Conservation (phyloP, 2,329 filamentous ascomycete genomes). For the Arachnomyces sp. region DNA sequence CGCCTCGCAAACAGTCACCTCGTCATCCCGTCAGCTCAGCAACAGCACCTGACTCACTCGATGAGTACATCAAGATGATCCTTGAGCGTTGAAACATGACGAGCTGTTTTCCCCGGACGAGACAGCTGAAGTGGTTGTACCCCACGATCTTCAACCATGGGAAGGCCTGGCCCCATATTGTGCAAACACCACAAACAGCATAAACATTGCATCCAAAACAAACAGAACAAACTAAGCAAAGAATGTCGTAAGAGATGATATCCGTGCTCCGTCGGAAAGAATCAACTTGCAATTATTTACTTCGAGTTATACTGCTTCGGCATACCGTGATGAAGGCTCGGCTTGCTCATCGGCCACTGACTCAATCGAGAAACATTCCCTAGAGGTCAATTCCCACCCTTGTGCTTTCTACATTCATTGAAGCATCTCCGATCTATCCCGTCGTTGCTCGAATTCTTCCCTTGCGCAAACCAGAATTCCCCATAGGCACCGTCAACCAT, state of each 20-base stretch:
- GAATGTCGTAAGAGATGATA: no score
- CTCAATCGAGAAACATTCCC: no score
- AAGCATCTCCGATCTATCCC: background rate
- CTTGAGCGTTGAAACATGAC: no score
- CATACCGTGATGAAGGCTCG: background rate
- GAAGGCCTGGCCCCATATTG: constrained; percentile 4
- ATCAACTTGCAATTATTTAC: background rate
- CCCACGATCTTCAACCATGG: background rate
- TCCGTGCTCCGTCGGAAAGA: no score
- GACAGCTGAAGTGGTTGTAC: background rate
- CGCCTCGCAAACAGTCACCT: no score
- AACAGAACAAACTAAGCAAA: constrained; percentile 10
- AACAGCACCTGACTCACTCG: constrained; percentile 1
- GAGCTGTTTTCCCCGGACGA: no score
- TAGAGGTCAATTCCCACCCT: no score
- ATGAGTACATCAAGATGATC: background rate
- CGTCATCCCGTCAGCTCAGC: no score
- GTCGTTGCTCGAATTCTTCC: constrained; percentile 6
- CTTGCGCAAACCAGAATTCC: constrained; percentile 3
- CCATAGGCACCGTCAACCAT: background rate
- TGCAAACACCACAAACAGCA: background rate
- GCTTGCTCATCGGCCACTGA: background rate
- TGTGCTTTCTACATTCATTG: no score
- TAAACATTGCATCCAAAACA: constrained; percentile 1
- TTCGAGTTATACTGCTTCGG: background rate